These are phyloP conservation scores for Naematelia aurantialba DNA, from an alignment of 768 basidiomycete genomes.

Conservation along the genomic window DNA sequence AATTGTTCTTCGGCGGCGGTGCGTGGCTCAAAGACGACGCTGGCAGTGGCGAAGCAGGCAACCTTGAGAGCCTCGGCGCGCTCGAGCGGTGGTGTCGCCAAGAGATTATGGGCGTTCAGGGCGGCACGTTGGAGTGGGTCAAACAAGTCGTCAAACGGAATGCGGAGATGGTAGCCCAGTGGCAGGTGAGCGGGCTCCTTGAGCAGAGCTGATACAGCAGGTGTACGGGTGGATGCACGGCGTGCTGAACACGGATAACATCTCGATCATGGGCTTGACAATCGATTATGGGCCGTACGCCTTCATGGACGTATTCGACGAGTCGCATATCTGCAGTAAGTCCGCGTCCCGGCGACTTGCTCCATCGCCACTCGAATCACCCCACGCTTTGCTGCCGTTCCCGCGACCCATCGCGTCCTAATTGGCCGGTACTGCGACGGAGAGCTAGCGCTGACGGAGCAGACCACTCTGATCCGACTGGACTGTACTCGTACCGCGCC, in stretches of 20 bases:
- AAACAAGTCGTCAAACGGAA: slow-evolving; percentile 78
- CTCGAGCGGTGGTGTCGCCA: slow-evolving; percentile 70
- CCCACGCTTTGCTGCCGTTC: too few species aligned
- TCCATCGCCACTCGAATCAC: background rate
- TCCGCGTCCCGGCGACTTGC: slow-evolving; percentile 2
- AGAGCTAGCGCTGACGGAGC: background rate
- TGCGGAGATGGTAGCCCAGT: slow-evolving; percentile 85
- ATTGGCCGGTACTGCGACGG: background rate
- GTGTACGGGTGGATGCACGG: slow-evolving; percentile 59
- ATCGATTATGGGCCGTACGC: slow-evolving; percentile 73
- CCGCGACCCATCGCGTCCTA: background rate
- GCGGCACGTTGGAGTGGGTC: slow-evolving; percentile 55
- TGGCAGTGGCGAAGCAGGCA: slow-evolving; percentile 52
- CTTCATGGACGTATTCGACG: slow-evolving; percentile 90
- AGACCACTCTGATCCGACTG: slow-evolving; percentile 44
- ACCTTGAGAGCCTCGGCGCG: slow-evolving; percentile 69
- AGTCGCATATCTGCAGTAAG: slow-evolving; percentile 73
- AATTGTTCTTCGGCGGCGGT: slow-evolving; percentile 63
- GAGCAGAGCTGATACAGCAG: slow-evolving; percentile 8
- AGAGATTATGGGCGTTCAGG: slow-evolving; percentile 53
- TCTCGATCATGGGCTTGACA: slow-evolving; percentile 54
- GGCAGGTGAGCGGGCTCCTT: slow-evolving; percentile 63
- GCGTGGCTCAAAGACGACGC: slow-evolving; percentile 52
- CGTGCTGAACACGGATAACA: slow-evolving; percentile 94
- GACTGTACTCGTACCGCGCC: slow-evolving; percentile 38